phyloP scores from a whole-genome alignment of 768 basidiomycete genomes.

The Kwoniella dejecticola region DNA sequence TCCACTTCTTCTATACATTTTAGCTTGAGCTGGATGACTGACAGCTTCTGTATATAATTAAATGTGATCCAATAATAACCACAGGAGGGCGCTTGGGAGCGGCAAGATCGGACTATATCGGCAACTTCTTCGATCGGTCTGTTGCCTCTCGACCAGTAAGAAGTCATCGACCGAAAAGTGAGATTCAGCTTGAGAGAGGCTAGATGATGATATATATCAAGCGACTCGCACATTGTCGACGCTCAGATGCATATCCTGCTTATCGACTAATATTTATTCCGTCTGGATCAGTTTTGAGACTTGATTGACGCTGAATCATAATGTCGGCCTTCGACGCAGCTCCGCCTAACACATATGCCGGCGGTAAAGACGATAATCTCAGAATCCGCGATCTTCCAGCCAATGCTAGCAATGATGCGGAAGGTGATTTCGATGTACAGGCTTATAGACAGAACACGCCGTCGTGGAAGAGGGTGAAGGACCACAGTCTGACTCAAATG shows the following conservation, averaged over 20 bases:
- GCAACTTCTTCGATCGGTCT: no score
- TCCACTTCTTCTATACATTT: no score
- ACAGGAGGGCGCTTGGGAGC: no score
- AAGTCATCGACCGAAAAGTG: no score
- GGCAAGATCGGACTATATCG: no score
- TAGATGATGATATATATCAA: no score
- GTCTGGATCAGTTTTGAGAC: not conserved
- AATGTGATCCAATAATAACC: no score
- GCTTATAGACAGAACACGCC: conserved; percentile 21
- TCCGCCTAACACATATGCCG: conserved; percentile 30
- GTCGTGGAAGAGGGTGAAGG: conserved; percentile 23
- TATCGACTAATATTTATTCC: not conserved
- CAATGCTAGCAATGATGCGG: not conserved
- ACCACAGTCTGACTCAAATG: conserved; percentile 34
- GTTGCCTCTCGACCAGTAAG: no score
- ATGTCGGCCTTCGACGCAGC: conserved; percentile 24
- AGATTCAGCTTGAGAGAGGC: no score
- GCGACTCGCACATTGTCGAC: no score
- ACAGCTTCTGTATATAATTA: no score
- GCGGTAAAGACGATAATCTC: conserved; percentile 25
- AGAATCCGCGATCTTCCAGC: not conserved
- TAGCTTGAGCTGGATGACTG: no score
- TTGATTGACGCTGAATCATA: not conserved
- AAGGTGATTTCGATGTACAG: conserved; percentile 16
- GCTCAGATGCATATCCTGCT: not conserved